Percentiles rank a stretch among this genome's conserved stretches.
Evolutionary conservation across 352 stramenopile species (phyloP).

Genomic region (Albugo candida): DNA sequence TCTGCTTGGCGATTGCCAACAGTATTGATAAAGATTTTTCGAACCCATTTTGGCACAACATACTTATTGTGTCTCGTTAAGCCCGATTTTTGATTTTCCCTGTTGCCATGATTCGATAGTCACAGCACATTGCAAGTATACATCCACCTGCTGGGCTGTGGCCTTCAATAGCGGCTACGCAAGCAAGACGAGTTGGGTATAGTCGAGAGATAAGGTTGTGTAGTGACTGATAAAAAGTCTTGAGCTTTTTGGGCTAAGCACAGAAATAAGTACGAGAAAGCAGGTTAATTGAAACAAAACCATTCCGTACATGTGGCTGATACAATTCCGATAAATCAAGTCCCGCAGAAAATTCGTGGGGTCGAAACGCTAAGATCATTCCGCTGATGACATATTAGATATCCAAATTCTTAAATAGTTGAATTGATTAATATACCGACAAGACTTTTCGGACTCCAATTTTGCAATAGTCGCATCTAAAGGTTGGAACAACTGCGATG

Average conservation of each 20-base stretch:
- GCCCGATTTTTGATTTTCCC: conserved; percentile 78
- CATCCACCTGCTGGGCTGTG: conserved; percentile 86
- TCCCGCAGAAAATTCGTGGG: conserved; percentile 76
- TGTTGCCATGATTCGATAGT: conserved; percentile 87
- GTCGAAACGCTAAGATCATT: conserved; percentile 62
- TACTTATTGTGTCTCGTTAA: conserved; percentile 88
- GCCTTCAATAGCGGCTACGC: conserved; percentile 80
- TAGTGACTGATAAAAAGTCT: conserved; percentile 81
- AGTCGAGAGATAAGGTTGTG: conserved; percentile 86
- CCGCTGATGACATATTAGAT: conserved; percentile 16
- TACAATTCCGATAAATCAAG: conserved; percentile 88
- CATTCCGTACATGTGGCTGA: conserved; percentile 35
- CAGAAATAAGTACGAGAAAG: conserved; percentile 8
- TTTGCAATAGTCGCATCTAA: no score
- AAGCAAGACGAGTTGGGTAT: conserved; percentile 79
- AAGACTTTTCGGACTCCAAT: no score
- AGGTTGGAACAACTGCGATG: no score
- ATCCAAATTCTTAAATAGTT: background rate
- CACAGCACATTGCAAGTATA: conserved; percentile 85
- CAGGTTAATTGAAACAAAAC: background rate
- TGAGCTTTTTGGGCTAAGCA: conserved; percentile 20
- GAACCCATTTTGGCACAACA: conserved; percentile 61
- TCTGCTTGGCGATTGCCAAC: conserved; percentile 66
- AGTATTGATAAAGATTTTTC: conserved; percentile 57
- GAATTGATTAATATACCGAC: no score